These are phyloP conservation scores for Aspergillus neotritici DNA, from an alignment of 2,329 filamentous ascomycete species.

Conservation along the genomic window DNA sequence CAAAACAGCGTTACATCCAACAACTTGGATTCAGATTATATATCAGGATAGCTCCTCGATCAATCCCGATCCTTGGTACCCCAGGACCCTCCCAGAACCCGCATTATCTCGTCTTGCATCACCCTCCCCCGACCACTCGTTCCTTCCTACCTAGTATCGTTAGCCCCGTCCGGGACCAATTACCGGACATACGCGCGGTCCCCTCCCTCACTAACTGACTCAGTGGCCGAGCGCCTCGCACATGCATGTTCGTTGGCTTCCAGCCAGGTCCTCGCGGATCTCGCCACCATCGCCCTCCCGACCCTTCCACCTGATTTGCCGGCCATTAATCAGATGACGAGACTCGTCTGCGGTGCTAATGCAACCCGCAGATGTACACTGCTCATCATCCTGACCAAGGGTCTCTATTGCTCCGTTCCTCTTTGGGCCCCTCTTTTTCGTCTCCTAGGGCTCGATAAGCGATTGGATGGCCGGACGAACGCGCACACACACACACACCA, in stretches of 20 bases:
- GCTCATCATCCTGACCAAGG: constrained; percentile 8
- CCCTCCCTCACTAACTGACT: constrained; percentile 4
- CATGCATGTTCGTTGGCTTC: constrained; percentile 9
- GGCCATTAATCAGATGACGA: constrained; percentile 12
- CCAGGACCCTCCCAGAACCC: too few relatives aligned
- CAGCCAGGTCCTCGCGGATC: constrained; percentile 2
- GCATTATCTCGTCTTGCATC: not conserved
- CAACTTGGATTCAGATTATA: too few relatives aligned
- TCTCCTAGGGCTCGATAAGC: constrained; percentile 2
- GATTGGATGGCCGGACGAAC: constrained; percentile 2
- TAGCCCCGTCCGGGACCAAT: too few relatives aligned
- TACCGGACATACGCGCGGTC: constrained; percentile 3
- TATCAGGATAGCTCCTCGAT: too few relatives aligned
- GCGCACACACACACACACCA: constrained; percentile 1
- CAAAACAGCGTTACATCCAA: too few relatives aligned
- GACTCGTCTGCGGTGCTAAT: constrained; percentile 15
- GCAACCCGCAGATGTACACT: constrained; percentile 9
- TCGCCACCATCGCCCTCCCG: constrained; percentile 9
- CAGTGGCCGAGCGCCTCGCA: not conserved
- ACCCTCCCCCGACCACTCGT: not conserved
- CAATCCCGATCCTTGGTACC: too few relatives aligned
- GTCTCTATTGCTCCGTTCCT: not conserved
- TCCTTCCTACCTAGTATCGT: constrained; percentile 4
- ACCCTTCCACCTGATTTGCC: constrained; percentile 11
- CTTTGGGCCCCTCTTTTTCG: not conserved